Evolutionary conservation across 495 filamentous ascomycete species (phyloP).

Genomic region (Talaromyces adpressus): DNA sequence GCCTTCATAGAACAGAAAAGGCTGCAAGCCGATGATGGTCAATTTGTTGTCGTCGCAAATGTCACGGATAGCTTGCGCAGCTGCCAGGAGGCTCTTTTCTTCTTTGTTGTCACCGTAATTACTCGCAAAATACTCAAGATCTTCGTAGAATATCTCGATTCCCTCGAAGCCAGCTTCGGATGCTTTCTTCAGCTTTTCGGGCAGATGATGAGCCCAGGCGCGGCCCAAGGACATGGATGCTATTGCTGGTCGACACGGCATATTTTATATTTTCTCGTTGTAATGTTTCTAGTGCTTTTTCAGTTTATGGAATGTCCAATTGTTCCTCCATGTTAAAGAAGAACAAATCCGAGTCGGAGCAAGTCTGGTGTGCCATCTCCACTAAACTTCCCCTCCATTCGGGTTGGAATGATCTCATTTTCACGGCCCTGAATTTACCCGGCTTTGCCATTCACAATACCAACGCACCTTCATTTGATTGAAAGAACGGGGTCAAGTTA

Average conservation of each 20-base stretch:
- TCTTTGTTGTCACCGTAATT: not conserved
- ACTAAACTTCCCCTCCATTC: not conserved
- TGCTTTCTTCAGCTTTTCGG: slow-evolving; percentile 59
- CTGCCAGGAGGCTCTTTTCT: slow-evolving; percentile 34
- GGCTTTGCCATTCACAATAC: not conserved
- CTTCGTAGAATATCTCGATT: slow-evolving; percentile 77
- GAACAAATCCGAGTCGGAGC: not conserved
- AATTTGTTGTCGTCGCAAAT: slow-evolving; percentile 54
- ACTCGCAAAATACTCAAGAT: slow-evolving; percentile 48
- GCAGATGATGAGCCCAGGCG: slow-evolving; percentile 51
- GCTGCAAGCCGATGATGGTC: slow-evolving; percentile 65
- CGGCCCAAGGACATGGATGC: slow-evolving; percentile 64
- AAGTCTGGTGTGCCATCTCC: not conserved
- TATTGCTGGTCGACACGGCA: slow-evolving; percentile 27
- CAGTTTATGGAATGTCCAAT: not conserved
- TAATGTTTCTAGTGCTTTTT: not conserved
- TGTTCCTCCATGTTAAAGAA: not conserved
- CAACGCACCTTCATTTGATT: not conserved
- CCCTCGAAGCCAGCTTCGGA: slow-evolving; percentile 59
- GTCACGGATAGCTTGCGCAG: slow-evolving; percentile 46
- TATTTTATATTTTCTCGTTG: not conserved
- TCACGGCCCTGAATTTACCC: not conserved
- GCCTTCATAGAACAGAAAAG: slow-evolving; percentile 75
- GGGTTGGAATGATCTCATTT: not conserved
- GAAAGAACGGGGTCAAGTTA: not conserved